A percentile compares a stretch with the other conserved stretches of the same genome.
Conservation (phyloP, 495 filamentous ascomycete genomes). For the Aspergillus affinis region DNA sequence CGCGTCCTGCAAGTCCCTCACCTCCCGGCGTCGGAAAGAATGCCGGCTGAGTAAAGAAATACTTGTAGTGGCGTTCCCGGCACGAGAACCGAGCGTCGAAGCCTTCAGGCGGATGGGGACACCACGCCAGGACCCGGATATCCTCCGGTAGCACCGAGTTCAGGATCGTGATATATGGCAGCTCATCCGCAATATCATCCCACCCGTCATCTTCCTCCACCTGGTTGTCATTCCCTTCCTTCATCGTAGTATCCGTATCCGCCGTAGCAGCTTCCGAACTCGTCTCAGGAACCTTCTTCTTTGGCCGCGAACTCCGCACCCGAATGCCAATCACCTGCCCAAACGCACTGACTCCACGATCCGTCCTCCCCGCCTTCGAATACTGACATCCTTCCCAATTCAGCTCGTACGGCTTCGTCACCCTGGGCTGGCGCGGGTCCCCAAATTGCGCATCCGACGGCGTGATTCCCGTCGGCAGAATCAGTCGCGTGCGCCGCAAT, state of each 20-base stretch:
- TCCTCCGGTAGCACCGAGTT: slow-evolving; percentile 87
- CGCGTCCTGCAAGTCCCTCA: slow-evolving; percentile 32
- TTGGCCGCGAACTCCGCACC: slow-evolving; percentile 75
- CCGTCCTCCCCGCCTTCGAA: slow-evolving; percentile 91
- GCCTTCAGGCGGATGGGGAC: slow-evolving; percentile 68
- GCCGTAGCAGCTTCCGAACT: not conserved
- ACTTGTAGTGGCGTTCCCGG: slow-evolving; percentile 82
- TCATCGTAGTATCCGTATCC: slow-evolving; percentile 16
- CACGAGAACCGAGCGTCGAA: slow-evolving; percentile 96
- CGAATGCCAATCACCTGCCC: slow-evolving; percentile 87
- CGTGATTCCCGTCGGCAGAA: slow-evolving; percentile 61
- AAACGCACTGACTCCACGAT: slow-evolving; percentile 92
- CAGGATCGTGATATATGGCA: slow-evolving; percentile 75
- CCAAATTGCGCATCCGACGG: slow-evolving; percentile 26
- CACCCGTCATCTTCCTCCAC: slow-evolving; percentile 46
- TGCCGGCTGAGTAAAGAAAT: slow-evolving; percentile 95
- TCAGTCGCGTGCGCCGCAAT: slow-evolving; percentile 72
- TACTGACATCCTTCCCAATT: slow-evolving; percentile 84
- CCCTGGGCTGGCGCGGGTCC: slow-evolving; percentile 22
- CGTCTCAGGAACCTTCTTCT: slow-evolving; percentile 15
- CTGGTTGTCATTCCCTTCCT: slow-evolving; percentile 24
- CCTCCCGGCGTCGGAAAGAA: slow-evolving; percentile 59
- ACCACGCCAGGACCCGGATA: slow-evolving; percentile 91
- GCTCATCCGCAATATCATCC: slow-evolving; percentile 75
- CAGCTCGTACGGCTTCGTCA: slow-evolving; percentile 43